These are phyloP conservation scores for Ogataea trehaloabstinens DNA, from an alignment of 805 yeast genomes.

Conservation along the genomic window DNA sequence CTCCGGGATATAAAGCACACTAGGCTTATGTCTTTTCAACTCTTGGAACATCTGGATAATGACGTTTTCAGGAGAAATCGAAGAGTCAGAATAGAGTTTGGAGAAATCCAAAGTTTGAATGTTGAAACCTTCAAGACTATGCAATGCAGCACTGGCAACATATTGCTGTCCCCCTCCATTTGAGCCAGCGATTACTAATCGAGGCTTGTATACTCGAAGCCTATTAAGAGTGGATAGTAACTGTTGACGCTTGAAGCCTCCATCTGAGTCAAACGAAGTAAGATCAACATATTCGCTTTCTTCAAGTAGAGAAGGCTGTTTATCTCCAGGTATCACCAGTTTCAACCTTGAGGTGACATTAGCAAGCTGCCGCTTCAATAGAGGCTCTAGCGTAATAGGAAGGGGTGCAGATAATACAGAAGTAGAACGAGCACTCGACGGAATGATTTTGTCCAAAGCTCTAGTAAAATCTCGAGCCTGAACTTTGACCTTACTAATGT, in stretches of 20 bases:
- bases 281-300: conserved; percentile 67
- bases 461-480: conserved; percentile 80
- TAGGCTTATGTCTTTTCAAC: conserved; percentile 85
- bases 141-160: conserved; percentile 75
- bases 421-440: conserved; percentile 87
- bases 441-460: conserved; percentile 83
- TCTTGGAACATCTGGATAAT: conserved; percentile 83
- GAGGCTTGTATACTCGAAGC: conserved; percentile 76
- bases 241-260: conserved; percentile 70
- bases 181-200: conserved; percentile 69
- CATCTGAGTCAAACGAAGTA: conserved; percentile 43
- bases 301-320: conserved; percentile 56
- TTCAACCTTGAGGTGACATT: conserved; percentile 48
- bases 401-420: conserved; percentile 69
- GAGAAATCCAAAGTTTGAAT: conserved; percentile 84
- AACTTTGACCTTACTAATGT: conserved; percentile 70
- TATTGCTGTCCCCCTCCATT: conserved; percentile 87
- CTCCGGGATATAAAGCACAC: conserved; percentile 80
- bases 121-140: conserved; percentile 84
- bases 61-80: conserved; percentile 78
- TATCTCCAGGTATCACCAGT: conserved; percentile 58
- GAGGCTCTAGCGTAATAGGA: conserved; percentile 67
- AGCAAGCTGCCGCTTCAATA: conserved; percentile 53
- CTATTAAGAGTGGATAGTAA: conserved; percentile 38
- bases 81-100: conserved; percentile 70